These are phyloP conservation scores for Simmondsia chinensis DNA, from an alignment of 148 eudicot species.

Conservation along the genomic window DNA sequence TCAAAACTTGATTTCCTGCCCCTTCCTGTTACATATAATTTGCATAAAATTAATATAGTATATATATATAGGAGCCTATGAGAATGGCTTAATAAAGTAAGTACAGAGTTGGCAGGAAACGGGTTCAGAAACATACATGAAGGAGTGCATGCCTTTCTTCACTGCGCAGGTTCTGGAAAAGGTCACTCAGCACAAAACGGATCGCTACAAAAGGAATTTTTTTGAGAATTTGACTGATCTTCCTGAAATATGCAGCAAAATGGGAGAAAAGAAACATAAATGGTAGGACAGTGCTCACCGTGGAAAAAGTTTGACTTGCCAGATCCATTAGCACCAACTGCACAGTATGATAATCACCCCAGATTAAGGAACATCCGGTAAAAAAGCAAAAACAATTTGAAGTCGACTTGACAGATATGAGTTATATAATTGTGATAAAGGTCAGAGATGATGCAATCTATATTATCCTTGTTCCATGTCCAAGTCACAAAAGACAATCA, in stretches of 20 bases:
- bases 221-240: not conserved
- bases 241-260: not conserved
- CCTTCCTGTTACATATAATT: conserved; percentile 59
- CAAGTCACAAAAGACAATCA: too few relatives aligned
- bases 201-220: conserved; percentile 45
- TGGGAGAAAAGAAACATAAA: not conserved
- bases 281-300: conserved; percentile 37
- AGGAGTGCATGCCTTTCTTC: conserved; percentile 90
- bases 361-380: not conserved
- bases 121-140: conserved; percentile 53
- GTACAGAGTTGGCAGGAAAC: not conserved
- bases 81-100: too few relatives aligned
- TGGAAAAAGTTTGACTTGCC: conserved; percentile 98
- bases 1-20: conserved; percentile 83
- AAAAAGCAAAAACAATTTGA: not conserved
- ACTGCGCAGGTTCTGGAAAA: conserved; percentile 82
- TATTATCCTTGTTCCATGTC: too few relatives aligned
- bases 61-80: too few relatives aligned
- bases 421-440: not conserved
- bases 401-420: not conserved
- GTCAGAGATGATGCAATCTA: too few relatives aligned
- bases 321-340: conserved; percentile 99
- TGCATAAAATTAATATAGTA: too few relatives aligned
- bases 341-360: conserved; percentile 10
- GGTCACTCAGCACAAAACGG: conserved; percentile 96